phyloP scores from a whole-genome alignment of 768 basidiomycete genomes.

The Serpula lacrymans region DNA sequence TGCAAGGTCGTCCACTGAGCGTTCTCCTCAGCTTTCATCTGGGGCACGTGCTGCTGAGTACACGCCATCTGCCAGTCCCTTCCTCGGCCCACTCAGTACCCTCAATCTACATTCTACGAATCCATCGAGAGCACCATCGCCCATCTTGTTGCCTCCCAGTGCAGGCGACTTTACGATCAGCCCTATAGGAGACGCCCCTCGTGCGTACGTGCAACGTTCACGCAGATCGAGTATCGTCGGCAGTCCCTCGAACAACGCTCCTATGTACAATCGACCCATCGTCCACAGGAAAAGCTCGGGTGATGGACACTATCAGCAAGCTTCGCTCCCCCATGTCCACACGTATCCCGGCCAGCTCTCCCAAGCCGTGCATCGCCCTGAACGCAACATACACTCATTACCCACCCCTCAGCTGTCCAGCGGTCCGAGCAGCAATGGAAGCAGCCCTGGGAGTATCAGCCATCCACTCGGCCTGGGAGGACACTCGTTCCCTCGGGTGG shows the following conservation, averaged over 20 bases:
- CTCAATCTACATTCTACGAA: slow-evolving; percentile 71
- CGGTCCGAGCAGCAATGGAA: slow-evolving; percentile 61
- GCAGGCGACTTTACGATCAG: slow-evolving; percentile 27
- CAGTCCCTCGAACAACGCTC: slow-evolving; percentile 33
- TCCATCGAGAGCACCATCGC: slow-evolving; percentile 69
- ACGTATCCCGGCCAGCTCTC: slow-evolving; percentile 32
- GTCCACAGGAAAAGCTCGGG: slow-evolving; percentile 28
- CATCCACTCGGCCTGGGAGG: slow-evolving; percentile 32
- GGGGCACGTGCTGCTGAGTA: slow-evolving; percentile 29
- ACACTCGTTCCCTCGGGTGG: slow-evolving; percentile 16
- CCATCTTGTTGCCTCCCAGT: slow-evolving; percentile 58
- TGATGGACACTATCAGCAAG: slow-evolving; percentile 26
- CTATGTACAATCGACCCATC: slow-evolving; percentile 23
- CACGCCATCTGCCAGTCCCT: slow-evolving; percentile 77
- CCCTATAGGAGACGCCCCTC: slow-evolving; percentile 29
- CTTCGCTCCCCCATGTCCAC: slow-evolving; percentile 25
- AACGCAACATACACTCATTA: slow-evolving; percentile 27
- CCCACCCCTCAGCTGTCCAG: slow-evolving; percentile 64
- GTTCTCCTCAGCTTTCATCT: slow-evolving; percentile 21
- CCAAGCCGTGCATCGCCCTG: slow-evolving; percentile 18
- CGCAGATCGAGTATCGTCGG: slow-evolving; percentile 31
- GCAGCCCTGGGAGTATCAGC: slow-evolving; percentile 54
- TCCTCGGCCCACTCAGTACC: slow-evolving; percentile 73
- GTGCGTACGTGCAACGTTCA: slow-evolving; percentile 20
- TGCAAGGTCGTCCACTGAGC: slow-evolving; percentile 23